These are phyloP conservation scores for Neurospora crassa DNA, from an alignment of 2,329 filamentous ascomycete species.

Conservation along the genomic window DNA sequence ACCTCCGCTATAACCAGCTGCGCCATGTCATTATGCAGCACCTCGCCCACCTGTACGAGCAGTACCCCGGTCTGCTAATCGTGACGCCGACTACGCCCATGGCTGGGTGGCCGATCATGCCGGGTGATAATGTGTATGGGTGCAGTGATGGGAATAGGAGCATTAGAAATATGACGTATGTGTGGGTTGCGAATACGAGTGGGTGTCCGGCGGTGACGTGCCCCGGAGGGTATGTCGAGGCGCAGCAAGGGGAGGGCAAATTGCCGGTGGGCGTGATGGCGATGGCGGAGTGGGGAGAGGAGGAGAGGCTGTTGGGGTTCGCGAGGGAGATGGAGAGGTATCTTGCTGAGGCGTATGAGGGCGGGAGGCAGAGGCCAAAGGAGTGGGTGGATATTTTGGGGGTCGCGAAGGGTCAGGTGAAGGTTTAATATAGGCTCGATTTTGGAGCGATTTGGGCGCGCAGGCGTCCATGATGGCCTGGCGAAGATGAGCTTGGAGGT, in stretches of 20 bases:
- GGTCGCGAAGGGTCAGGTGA: constrained; percentile 22
- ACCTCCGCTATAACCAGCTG: constrained; percentile 63
- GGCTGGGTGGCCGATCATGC: constrained; percentile 58
- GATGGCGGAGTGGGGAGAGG: constrained; percentile 56
- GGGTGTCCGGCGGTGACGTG: constrained; percentile 68
- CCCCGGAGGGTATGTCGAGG: constrained; percentile 63
- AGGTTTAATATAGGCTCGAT: not conserved
- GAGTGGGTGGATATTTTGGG: constrained; percentile 51
- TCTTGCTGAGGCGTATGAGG: constrained; percentile 36
- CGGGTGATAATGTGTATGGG: constrained; percentile 57
- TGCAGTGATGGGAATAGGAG: constrained; percentile 63
- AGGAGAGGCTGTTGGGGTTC: constrained; percentile 54
- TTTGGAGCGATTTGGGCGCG: not conserved
- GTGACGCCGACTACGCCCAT: constrained; percentile 70
- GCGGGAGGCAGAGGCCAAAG: constrained; percentile 39
- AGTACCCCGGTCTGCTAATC: constrained; percentile 67
- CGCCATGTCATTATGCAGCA: constrained; percentile 72
- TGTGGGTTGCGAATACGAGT: constrained; percentile 74
- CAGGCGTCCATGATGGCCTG: not conserved
- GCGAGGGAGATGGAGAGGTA: constrained; percentile 48
- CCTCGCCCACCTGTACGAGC: constrained; percentile 58
- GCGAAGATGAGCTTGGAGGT: not conserved
- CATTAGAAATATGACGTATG: constrained; percentile 74
- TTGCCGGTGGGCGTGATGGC: constrained; percentile 54
- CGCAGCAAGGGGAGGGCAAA: constrained; percentile 45